Conservation (phyloP, 192 early-diverging fungal genomes). For the Coemansia sp. region DNA sequence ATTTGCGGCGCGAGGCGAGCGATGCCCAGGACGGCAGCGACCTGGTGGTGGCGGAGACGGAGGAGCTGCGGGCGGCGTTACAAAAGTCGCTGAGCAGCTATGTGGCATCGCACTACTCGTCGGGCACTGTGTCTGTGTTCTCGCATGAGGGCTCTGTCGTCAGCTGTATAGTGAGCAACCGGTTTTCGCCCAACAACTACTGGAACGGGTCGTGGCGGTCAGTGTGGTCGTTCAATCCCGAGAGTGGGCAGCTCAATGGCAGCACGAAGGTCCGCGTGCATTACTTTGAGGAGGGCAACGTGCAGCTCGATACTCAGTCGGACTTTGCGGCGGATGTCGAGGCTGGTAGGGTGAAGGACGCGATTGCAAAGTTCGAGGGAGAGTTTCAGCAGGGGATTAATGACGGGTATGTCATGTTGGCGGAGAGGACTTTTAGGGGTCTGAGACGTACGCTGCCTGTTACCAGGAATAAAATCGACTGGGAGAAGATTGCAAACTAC, state of each 20-base stretch:
- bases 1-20: constrained; percentile 66
- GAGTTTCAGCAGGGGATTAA: constrained; percentile 87
- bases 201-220: constrained; percentile 98
- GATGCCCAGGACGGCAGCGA: constrained; percentile 20
- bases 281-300: constrained; percentile 99
- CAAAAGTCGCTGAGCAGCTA: constrained; percentile 70
- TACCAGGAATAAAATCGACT: constrained; percentile 92
- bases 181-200: constrained; percentile 91
- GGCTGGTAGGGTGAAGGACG: background rate
- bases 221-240: constrained; percentile 72
- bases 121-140: constrained; percentile 71
- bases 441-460: constrained; percentile 89
- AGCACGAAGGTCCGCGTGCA: constrained; percentile 83
- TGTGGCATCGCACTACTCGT: constrained; percentile 77
- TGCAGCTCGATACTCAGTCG: constrained; percentile 87
- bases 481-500: constrained; percentile 73
- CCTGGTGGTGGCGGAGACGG: constrained; percentile 2
- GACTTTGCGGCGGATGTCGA: constrained; percentile 57
- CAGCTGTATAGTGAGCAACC: constrained; percentile 79
- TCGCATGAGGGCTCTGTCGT: constrained; percentile 44
- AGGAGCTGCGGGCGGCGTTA: constrained; percentile 57
- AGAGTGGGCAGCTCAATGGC: constrained; percentile 68
- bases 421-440: constrained; percentile 89
- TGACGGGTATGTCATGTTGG: constrained; percentile 76
- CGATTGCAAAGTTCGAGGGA: constrained; percentile 67